phyloP scores from a whole-genome alignment of 1,284 basidiomycete genomes.

The Ustilago curta region DNA sequence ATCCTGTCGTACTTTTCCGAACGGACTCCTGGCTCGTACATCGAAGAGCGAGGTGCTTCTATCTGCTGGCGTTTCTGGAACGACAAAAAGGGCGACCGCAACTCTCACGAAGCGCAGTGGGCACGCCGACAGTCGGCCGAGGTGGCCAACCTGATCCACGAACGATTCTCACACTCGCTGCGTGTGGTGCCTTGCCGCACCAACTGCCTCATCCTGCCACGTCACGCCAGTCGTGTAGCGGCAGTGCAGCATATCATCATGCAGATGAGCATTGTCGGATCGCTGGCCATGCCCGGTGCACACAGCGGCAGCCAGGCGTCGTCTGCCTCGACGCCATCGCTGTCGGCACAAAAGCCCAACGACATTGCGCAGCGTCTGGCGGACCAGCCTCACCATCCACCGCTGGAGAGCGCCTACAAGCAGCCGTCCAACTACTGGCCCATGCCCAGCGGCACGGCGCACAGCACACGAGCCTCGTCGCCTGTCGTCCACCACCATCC shows the following conservation, averaged over 20 bases:
- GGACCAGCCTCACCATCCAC: slow-evolving; percentile 43
- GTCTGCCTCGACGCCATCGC: slow-evolving; percentile 28
- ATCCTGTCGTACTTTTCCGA: slow-evolving; percentile 82
- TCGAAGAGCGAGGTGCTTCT: slow-evolving; percentile 85
- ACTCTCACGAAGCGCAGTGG: slow-evolving; percentile 78
- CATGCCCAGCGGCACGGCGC: slow-evolving; percentile 22
- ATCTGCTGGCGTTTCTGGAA: slow-evolving; percentile 87
- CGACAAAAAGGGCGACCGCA: slow-evolving; percentile 70
- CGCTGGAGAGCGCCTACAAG: slow-evolving; percentile 54
- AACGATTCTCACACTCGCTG: slow-evolving; percentile 66
- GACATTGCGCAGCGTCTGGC: slow-evolving; percentile 41
- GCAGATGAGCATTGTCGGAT: slow-evolving; percentile 51
- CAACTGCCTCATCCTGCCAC: slow-evolving; percentile 80
- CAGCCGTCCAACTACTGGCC: slow-evolving; percentile 61
- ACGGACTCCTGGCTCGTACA: slow-evolving; percentile 84
- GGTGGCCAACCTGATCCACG: slow-evolving; percentile 85
- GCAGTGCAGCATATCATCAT: slow-evolving; percentile 74
- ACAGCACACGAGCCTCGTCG: slow-evolving; percentile 32
- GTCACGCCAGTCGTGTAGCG: slow-evolving; percentile 82
- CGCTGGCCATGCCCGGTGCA: slow-evolving; percentile 12
- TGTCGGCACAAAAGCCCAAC: slow-evolving; percentile 26
- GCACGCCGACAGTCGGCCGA: slow-evolving; percentile 86
- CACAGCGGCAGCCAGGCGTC: slow-evolving; percentile 23
- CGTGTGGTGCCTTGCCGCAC: slow-evolving; percentile 61
- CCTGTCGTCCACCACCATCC: slow-evolving; percentile 31